Conservation (phyloP, 352 stramenopile genomes). For the Phytophthora aleatoria region DNA sequence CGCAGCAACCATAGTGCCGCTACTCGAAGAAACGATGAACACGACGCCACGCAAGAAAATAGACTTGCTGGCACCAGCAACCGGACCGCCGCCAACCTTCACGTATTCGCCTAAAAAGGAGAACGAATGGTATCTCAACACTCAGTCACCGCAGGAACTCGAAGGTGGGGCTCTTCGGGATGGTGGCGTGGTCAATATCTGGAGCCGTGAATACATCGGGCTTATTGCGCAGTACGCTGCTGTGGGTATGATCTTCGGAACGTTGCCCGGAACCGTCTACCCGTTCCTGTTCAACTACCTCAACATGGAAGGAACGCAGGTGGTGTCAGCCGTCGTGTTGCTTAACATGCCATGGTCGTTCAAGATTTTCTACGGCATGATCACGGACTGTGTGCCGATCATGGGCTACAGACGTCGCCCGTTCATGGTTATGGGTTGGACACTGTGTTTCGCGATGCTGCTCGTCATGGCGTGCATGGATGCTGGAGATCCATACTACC, state of each 20-base stretch:
- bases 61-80: constrained; percentile 13
- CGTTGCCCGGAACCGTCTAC: constrained; percentile 48
- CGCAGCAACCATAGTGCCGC: constrained; percentile 19
- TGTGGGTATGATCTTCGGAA: constrained; percentile 47
- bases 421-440: constrained; percentile 61
- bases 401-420: constrained; percentile 53
- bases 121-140: constrained; percentile 19
- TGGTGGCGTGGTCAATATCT: constrained; percentile 35
- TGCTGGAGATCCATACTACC: constrained; percentile 52
- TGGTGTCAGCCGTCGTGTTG: constrained; percentile 41
- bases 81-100: constrained; percentile 3
- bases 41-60: constrained; percentile 18
- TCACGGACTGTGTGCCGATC: constrained; percentile 55
- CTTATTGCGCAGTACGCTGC: constrained; percentile 47
- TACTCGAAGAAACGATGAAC: constrained; percentile 25
- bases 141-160: constrained; percentile 22
- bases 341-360: constrained; percentile 57
- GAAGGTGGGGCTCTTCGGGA: constrained; percentile 25
- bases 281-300: constrained; percentile 52
- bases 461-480: constrained; percentile 44
- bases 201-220: constrained; percentile 43
- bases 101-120: constrained; percentile 7
- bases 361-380: constrained; percentile 57
- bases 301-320: constrained; percentile 48
- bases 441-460: constrained; percentile 40